A percentile compares a stretch with the other conserved stretches of the same genome.
phyloP scores from a whole-genome alignment of 345 rosid genomes.

The Turnera subulata region DNA sequence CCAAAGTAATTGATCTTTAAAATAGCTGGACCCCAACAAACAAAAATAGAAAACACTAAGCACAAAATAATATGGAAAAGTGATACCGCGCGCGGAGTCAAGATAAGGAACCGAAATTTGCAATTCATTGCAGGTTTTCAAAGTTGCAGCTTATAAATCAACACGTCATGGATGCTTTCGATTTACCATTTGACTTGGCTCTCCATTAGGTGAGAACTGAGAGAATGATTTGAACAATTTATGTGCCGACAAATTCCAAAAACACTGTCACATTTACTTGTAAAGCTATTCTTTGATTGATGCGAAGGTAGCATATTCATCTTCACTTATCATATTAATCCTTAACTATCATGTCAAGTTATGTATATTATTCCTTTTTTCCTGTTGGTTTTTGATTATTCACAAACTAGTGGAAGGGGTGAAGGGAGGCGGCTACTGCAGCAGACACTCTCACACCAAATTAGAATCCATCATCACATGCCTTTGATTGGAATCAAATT shows the following conservation, averaged over 20 bases:
- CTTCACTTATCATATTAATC: background rate
- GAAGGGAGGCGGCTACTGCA: constrained; percentile 3
- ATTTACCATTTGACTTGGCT: background rate
- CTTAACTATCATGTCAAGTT: background rate
- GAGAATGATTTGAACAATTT: background rate
- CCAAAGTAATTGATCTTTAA: no score
- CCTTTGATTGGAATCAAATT: constrained; percentile 5
- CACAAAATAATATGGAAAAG: no score
- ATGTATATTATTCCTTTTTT: background rate
- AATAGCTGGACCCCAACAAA: no score
- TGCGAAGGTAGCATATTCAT: constrained; percentile 1
- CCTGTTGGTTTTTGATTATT: no score
- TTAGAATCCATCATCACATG: background rate
- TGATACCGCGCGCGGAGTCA: no score
- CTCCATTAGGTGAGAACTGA: no score
- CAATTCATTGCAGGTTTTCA: no score
- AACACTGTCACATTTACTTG: background rate
- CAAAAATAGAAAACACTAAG: no score
- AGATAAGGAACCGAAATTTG: no score
- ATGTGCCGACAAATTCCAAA: background rate
- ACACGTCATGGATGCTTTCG: no score
- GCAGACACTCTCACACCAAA: background rate
- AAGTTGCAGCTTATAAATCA: no score
- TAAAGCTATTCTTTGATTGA: background rate
- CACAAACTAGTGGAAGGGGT: background rate